Conservation (phyloP, 176 grass and related monocot species). For the Carex myosuroides region DNA sequence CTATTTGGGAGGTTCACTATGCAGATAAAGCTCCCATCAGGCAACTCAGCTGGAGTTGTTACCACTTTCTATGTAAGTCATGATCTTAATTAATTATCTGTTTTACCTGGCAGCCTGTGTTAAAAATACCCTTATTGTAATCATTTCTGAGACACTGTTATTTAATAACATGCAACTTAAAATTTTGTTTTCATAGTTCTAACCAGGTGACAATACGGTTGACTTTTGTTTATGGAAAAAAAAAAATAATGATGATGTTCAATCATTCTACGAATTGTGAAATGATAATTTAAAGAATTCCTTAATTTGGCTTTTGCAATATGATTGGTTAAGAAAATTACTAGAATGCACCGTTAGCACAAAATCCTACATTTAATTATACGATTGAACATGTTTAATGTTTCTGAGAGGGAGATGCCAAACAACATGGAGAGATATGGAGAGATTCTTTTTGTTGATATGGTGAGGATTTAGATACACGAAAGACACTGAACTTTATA, state of each 20-base stretch:
- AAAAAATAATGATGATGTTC: neutral
- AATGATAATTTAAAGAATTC: neutral
- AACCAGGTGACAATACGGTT: neutral
- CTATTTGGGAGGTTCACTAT: constrained; percentile 43
- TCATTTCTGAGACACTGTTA: neutral
- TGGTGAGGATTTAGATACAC: neutral
- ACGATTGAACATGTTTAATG: neutral
- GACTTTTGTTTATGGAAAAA: neutral
- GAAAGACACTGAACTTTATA: neutral
- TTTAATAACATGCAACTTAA: neutral
- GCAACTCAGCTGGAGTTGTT: constrained; percentile 44
- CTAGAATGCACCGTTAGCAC: neutral
- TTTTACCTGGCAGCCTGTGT: neutral
- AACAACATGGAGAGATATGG: neutral
- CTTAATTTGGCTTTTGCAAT: neutral
- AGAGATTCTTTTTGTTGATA: neutral
- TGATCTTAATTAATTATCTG: neutral
- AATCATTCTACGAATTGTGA: neutral
- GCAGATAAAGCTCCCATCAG: constrained; percentile 42
- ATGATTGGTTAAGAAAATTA: neutral
- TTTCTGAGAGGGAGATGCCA: neutral
- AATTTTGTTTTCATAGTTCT: neutral
- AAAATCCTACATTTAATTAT: neutral
- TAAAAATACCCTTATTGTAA: neutral
- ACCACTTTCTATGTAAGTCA: constrained; percentile 47